Evolutionary conservation across 2,329 filamentous ascomycete genomes (phyloP).

Genomic region (Aplosporella prunicola): DNA sequence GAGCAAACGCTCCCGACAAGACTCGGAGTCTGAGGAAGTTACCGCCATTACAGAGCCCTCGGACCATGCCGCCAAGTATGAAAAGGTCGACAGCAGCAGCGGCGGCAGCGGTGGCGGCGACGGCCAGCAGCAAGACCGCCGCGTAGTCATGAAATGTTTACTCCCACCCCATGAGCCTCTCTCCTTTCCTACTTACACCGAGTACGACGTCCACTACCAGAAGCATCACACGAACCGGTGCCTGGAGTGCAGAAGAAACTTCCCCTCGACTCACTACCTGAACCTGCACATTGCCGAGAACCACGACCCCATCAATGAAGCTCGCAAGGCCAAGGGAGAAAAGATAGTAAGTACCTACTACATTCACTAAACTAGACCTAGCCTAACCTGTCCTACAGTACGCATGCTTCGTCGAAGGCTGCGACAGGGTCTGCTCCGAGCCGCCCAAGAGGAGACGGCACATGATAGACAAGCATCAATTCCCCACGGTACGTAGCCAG

Average conservation of each 20-base stretch:
- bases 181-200: slow-evolving; percentile 62
- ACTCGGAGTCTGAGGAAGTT: slow-evolving; percentile 32
- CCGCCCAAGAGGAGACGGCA: slow-evolving; percentile 79
- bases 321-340: slow-evolving; percentile 68
- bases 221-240: slow-evolving; percentile 78
- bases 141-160: slow-evolving; percentile 71
- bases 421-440: slow-evolving; percentile 74
- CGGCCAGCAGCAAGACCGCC: too few relatives aligned
- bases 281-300: slow-evolving; percentile 81
- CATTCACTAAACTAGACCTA: background rate
- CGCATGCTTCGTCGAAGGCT: slow-evolving; percentile 81
- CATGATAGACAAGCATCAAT: slow-evolving; percentile 89
- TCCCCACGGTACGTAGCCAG: slow-evolving; percentile 48
- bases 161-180: slow-evolving; percentile 71
- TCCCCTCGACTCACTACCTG: slow-evolving; percentile 74
- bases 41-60: background rate
- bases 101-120: slow-evolving; percentile 20
- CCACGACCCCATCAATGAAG: slow-evolving; percentile 70
- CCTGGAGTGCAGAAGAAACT: slow-evolving; percentile 73
- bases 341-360: slow-evolving; percentile 56
- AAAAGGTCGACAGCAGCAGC: slow-evolving; percentile 38
- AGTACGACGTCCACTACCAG: slow-evolving; percentile 81
- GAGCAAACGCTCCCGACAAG: slow-evolving; percentile 52
- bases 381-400: slow-evolving; percentile 44
- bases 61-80: slow-evolving; percentile 38